Percentiles rank a stretch among this genome's conserved stretches.
Evolutionary conservation across 768 basidiomycete species (phyloP).

Genomic region (Naganishia onofrii): DNA sequence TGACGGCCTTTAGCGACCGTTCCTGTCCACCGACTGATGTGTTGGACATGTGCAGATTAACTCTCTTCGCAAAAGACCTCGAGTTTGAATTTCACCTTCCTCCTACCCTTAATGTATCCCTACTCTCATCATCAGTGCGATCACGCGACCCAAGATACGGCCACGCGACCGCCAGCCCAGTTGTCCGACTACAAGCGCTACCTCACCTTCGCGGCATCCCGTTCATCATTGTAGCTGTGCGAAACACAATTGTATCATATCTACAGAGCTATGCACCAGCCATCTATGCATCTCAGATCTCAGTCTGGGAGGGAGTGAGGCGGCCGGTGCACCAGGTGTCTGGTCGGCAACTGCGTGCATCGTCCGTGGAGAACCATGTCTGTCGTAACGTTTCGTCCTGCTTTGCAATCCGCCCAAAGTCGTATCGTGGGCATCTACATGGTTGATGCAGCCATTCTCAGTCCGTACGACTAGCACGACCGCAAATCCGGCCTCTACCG

Average conservation of each 20-base stretch:
- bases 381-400: too few relatives aligned
- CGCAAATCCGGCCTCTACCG: too few relatives aligned
- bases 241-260: constrained; percentile 10
- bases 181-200: too few relatives aligned
- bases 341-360: too few relatives aligned
- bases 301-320: not conserved
- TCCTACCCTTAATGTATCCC: not conserved
- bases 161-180: too few relatives aligned
- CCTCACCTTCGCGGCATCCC: not conserved
- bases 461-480: too few relatives aligned
- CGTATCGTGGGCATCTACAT: too few relatives aligned
- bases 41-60: not conserved
- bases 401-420: too few relatives aligned
- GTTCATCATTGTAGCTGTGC: not conserved
- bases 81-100: not conserved
- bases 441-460: too few relatives aligned
- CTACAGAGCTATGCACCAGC: constrained; percentile 6
- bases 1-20: not conserved
- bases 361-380: not conserved
- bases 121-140: not conserved
- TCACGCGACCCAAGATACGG: not conserved
- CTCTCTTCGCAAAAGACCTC: not conserved
- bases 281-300: too few relatives aligned
- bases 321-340: too few relatives aligned
- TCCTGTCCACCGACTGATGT: not conserved